These are phyloP conservation scores for Lavandula angustifolia DNA, from an alignment of 257 asterid species.

Conservation along the genomic window DNA sequence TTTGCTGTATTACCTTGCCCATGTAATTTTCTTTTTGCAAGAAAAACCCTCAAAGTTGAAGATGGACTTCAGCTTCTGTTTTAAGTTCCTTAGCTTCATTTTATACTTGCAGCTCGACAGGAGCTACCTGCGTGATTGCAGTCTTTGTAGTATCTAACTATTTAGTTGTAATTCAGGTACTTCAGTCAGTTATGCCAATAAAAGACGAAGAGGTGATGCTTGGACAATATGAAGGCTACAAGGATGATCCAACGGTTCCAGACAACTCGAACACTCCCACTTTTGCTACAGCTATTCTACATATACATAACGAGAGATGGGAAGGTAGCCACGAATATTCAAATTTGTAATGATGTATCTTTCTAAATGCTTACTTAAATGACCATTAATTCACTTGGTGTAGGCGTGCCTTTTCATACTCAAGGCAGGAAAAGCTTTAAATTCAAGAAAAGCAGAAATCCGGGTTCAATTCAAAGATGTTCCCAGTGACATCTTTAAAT, in stretches of 20 bases:
- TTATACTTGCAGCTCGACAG: neutral
- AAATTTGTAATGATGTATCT: neutral
- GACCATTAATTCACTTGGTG: constrained; percentile 34
- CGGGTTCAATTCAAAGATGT: constrained; percentile 97
- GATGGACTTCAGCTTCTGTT: neutral
- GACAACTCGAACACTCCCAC: constrained; percentile 87
- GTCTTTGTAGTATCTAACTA: constrained; percentile 22
- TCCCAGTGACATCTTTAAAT: constrained; percentile 89
- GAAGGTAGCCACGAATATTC: constrained; percentile 58
- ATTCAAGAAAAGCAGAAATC: constrained; percentile 92
- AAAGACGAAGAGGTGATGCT: constrained; percentile 89
- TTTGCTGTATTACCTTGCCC: neutral
- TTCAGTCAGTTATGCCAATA: constrained; percentile 85
- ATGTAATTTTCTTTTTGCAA: neutral
- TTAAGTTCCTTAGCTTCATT: constrained; percentile 14
- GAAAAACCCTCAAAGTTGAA: neutral
- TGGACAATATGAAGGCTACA: constrained; percentile 96
- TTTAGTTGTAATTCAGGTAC: constrained; percentile 62
- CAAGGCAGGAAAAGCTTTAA: constrained; percentile 97
- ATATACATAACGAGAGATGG: constrained; percentile 89
- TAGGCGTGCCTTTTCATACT: constrained; percentile 97
- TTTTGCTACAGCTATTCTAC: constrained; percentile 70
- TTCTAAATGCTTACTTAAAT: neutral
- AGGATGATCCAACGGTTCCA: constrained; percentile 94
- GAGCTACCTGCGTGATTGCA: constrained; percentile 8